Base-by-base conservation (phyloP, 768 basidiomycete genomes). In the Suillus hirtellus region DNA sequence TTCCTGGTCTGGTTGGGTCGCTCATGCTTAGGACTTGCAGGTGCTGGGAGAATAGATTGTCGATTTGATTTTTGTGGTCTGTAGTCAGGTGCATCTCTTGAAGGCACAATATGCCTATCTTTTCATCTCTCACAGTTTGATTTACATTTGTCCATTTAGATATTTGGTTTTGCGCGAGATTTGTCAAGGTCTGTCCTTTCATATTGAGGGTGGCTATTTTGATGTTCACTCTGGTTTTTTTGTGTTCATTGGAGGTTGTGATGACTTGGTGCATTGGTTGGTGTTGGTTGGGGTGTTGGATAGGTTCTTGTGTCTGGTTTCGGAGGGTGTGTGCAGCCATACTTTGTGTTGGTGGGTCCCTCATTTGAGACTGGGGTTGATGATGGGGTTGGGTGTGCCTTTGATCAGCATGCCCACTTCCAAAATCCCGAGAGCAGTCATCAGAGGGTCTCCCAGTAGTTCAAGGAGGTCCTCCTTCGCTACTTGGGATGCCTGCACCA, bases 1-100 rank as follows among this genome's bases (percentile, higher is more conserved):
- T 62, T 14, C 62, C 62, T 0, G 64, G 63, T n/a, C 44, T 5
- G 0, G 0, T 27, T 1, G 60, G 64, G 42, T 68, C 42, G 0
- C 52, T 35, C 0, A 66, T 66, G 61, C 59, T 63, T 3, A 66
- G 5, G 14, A 66, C 43, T 40, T 59, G 44, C 0, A 27, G 3
- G 3, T 0, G 27, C 2, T 3, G 27, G 27, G 59, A 43, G 38
- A 64, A 34, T 8, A 52, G 27, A 27, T 2, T 27, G 3, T 53
- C 19, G 5, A 35, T 34, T 2, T 53, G 55, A 2, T 19, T 19
- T 2, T 70, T 0, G 60, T 44, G 3, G 34, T 54, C 19, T 55
- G 19, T 10, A 65, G 35, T 60, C 0, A 72, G 50, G 63, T 74
- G 73, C 3, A 70, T 69, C 43, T 74, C 73, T 38, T 71, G 69